Base-by-base conservation (phyloP, 345 rosid genomes). In the Streptanthus diversifolius region DNA sequence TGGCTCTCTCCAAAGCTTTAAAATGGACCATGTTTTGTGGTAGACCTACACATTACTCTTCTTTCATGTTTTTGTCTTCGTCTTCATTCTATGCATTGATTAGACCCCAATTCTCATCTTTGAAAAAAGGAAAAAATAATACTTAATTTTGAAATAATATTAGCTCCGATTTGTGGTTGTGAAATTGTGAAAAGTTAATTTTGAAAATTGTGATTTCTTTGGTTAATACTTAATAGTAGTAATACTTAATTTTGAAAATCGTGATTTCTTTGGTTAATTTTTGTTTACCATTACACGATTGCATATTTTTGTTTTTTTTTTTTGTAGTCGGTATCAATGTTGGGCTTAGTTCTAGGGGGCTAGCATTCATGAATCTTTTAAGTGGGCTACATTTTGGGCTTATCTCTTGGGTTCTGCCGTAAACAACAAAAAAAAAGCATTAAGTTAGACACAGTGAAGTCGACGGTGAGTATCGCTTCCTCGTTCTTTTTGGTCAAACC, bases 11-110 rank as follows among this genome's bases (percentile, higher is more conserved):
- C 30, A 55, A 8, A 40, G 48, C 68, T 59, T 32, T 40, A 32
- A 41, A 54, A 41, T 52, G 64, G 59, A 70, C 80, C 80, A 69
- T 76, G 80, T 76, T 76, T 70, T 70, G 61, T 76, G 80, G 75
- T 70, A 63, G 66, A 70, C 60, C 71, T 70, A 62, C 75, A 70
- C 80, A 76, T 36, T 33, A 51, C 73, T 75, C 73, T 59, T 57
- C 43, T 58, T 74, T 49, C 61, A 49, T 29, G 30, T 69, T 25
- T 61, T 6, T 68, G 68, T 68, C 57, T 60, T 68, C 63, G 10
- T 41, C 68, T 39, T 29, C 32, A 15, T 24, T 76, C 5, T 54
- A 54, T 63, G 43, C 64, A 43, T 68, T 68, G 44, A 44, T 24
- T 61, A 17, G 19, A 53, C 41, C 43, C 39, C 43, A 47, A 27